phyloP scores from a whole-genome alignment of 2,329 filamentous ascomycete genomes.

The Hypoxylon sp. region DNA sequence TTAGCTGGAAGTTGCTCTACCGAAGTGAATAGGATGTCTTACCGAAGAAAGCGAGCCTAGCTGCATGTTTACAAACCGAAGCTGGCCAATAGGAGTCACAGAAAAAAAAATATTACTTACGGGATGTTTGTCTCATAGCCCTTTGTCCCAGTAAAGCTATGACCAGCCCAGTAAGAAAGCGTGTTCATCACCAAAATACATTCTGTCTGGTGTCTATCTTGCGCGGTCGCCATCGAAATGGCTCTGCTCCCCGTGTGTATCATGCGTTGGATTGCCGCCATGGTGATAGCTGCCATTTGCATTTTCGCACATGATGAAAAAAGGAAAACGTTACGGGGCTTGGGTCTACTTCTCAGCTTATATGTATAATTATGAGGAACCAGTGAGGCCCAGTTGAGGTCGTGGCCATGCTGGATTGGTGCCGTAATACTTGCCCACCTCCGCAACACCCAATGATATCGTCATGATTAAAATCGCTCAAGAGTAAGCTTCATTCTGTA shows the following conservation, averaged over 20 bases:
- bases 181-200: slow-evolving; percentile 5
- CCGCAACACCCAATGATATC: slow-evolving; percentile 7
- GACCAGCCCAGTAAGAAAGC: slow-evolving; percentile 11
- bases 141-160: slow-evolving; percentile 16
- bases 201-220: slow-evolving; percentile 2
- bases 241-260: slow-evolving; percentile 7
- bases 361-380: not conserved
- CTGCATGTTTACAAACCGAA: slow-evolving; percentile 4
- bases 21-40: not conserved
- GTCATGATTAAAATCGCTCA: not conserved
- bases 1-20: slow-evolving; percentile 3
- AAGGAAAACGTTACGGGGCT: not conserved
- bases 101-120: slow-evolving; percentile 12
- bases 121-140: slow-evolving; percentile 23
- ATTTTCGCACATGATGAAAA: not conserved
- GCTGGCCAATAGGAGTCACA: slow-evolving; percentile 17
- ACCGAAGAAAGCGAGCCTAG: slow-evolving; percentile 6
- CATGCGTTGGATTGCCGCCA: slow-evolving; percentile 10
- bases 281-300: slow-evolving; percentile 1
- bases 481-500: not conserved
- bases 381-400: slow-evolving; percentile 1
- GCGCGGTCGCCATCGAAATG: slow-evolving; percentile 8
- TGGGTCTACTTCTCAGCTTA: not conserved
- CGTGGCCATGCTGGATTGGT: slow-evolving; percentile 19
- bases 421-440: not conserved